Evolutionary conservation across 805 yeast species (phyloP).

Genomic region (Metschnikowia lachancei): DNA sequence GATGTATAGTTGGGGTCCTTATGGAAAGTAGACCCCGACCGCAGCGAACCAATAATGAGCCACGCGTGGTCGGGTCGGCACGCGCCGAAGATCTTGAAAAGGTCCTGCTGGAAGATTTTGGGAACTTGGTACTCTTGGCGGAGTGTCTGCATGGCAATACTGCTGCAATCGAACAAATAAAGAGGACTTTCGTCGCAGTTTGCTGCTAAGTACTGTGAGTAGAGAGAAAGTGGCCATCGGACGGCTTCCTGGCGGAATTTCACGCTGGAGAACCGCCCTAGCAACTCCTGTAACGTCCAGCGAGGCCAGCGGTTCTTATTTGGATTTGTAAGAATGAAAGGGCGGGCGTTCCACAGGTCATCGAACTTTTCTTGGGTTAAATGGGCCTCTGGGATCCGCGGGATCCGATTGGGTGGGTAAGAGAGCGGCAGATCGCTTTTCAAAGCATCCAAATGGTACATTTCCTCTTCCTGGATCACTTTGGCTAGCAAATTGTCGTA

Average conservation of each 20-base stretch:
- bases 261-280: slow-evolving; percentile 53
- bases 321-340: slow-evolving; percentile 56
- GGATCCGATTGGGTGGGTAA: slow-evolving; percentile 45
- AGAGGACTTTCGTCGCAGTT: slow-evolving; percentile 83
- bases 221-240: slow-evolving; percentile 67
- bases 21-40: slow-evolving; percentile 88
- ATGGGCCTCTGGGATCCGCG: slow-evolving; percentile 46
- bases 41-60: slow-evolving; percentile 79
- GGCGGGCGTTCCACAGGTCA: slow-evolving; percentile 46
- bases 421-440: slow-evolving; percentile 6
- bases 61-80: slow-evolving; percentile 91
- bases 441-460: slow-evolving; percentile 25
- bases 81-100: slow-evolving; percentile 53
- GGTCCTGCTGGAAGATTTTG: slow-evolving; percentile 52
- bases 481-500: slow-evolving; percentile 49
- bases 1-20: slow-evolving; percentile 89
- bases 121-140: slow-evolving; percentile 56
- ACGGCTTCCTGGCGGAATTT: slow-evolving; percentile 83
- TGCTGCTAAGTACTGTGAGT: slow-evolving; percentile 54
- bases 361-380: slow-evolving; percentile 49
- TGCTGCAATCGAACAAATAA: slow-evolving; percentile 79
- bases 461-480: slow-evolving; percentile 47
- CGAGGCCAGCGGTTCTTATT: slow-evolving; percentile 53
- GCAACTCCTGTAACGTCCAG: slow-evolving; percentile 56
- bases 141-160: slow-evolving; percentile 60